A percentile compares a stretch with the other conserved stretches of the same genome.
Conservation (phyloP, 768 basidiomycete species). For the Mycena indigotica region DNA sequence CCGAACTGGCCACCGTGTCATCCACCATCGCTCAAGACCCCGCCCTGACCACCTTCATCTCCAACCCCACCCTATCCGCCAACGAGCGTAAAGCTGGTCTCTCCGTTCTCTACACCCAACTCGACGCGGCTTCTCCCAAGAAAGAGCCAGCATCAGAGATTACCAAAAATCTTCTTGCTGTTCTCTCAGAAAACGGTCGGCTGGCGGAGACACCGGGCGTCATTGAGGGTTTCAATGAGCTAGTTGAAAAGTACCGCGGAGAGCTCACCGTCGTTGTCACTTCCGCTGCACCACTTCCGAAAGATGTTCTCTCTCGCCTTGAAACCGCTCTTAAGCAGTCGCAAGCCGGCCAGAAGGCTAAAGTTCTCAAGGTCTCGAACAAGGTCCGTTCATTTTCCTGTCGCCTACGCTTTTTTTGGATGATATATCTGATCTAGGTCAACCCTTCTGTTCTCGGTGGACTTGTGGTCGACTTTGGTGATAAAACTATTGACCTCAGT, state of each 20-base stretch:
- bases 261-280: constrained; percentile 93
- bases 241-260: constrained; percentile 87
- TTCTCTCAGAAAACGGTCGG: constrained; percentile 93
- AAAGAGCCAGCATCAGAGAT: constrained; percentile 81
- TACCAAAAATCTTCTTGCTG: constrained; percentile 87
- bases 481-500: constrained; percentile 96
- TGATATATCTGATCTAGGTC: constrained; percentile 53
- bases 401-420: constrained; percentile 8
- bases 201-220: constrained; percentile 82
- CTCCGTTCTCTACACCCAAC: constrained; percentile 62
- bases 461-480: constrained; percentile 93
- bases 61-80: constrained; percentile 88
- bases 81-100: constrained; percentile 76
- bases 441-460: constrained; percentile 93
- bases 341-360: constrained; percentile 82
- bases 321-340: constrained; percentile 87
- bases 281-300: constrained; percentile 79
- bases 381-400: constrained; percentile 56
- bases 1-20: constrained; percentile 75
- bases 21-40: constrained; percentile 67
- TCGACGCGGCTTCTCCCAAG: constrained; percentile 62
- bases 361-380: constrained; percentile 87
- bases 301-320: constrained; percentile 72
- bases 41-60: constrained; percentile 70
- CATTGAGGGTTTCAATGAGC: constrained; percentile 88